These are phyloP conservation scores for Microdochium paspali DNA, from an alignment of 2,329 filamentous ascomycete species.

Conservation along the genomic window DNA sequence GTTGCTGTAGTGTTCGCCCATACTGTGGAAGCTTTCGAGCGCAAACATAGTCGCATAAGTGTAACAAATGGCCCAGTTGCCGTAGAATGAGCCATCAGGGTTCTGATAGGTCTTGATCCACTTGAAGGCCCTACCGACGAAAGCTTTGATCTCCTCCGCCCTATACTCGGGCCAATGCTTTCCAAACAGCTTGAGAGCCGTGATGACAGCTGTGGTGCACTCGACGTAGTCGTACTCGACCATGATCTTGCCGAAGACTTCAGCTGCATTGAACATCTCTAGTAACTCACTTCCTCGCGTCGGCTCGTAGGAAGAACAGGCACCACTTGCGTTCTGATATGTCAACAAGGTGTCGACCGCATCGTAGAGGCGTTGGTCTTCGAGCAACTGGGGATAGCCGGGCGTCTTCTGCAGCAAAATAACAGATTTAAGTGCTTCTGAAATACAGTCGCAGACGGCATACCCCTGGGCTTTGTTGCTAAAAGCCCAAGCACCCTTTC, in stretches of 20 bases:
- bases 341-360: slow-evolving; percentile 84
- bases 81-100: slow-evolving; percentile 90
- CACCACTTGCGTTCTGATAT: slow-evolving; percentile 81
- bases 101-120: slow-evolving; percentile 79
- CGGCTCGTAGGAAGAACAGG: slow-evolving; percentile 83
- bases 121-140: slow-evolving; percentile 63
- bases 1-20: slow-evolving; percentile 73
- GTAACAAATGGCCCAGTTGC: slow-evolving; percentile 96
- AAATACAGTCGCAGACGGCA: slow-evolving; percentile 88
- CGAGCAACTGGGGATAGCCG: slow-evolving; percentile 64
- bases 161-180: slow-evolving; percentile 77
- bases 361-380: slow-evolving; percentile 72
- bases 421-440: slow-evolving; percentile 80
- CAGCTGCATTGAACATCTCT: slow-evolving; percentile 86
- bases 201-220: slow-evolving; percentile 92
- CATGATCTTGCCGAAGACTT: slow-evolving; percentile 97
- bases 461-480: slow-evolving; percentile 91
- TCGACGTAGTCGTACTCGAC: slow-evolving; percentile 97
- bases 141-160: slow-evolving; percentile 59
- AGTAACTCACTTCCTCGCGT: slow-evolving; percentile 68
- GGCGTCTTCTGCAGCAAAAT: slow-evolving; percentile 74
- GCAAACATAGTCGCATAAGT: slow-evolving; percentile 97
- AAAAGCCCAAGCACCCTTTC: slow-evolving; percentile 94
- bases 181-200: slow-evolving; percentile 73
- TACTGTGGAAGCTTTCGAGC: slow-evolving; percentile 71